Evolutionary conservation across 306 rosid genomes (phyloP), one percentile per base, ranked within the genome.

Genomic region (Datisca glomerata): DNA sequence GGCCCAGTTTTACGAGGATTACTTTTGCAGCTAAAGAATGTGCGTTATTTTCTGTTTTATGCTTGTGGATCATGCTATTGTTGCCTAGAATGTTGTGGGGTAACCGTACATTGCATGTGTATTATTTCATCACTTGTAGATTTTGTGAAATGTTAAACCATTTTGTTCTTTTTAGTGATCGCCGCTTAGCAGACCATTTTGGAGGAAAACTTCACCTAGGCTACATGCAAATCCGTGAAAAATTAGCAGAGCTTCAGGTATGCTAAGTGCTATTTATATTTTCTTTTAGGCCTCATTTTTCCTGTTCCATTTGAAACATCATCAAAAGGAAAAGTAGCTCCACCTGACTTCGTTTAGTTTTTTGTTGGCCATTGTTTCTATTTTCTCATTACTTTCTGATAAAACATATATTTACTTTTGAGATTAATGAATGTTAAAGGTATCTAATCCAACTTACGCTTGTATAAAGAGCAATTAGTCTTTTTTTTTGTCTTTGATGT

Each of bases 11-110:
- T 91, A 78, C 96, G 96, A 66, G 96, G 99, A 91, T 85, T 80
- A 85, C 96, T 91, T 80, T 78, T 91, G 92, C 99, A 64, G 96
- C 99, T 91, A 85, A 75, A 80, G 92, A 91, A 85, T 85, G 96
- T 85, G 99, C 94, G 99, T 91, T 83, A 80, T 75, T 75, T n/a
- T 77, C 70, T 85, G 71, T 84, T 80, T 72, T 68, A 61, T 78
- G 78, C 79, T 80, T 77, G 81, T 66, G 74, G 92, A 83, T 80
- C 77, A 61, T 75, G 92, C 81, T 74, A 63, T 75, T 81, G 57
- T 65, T 73, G 66, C 71, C 78, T 70, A 63, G 72, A 69, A 61
- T 43, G 55, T 67, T 61, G 33, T 71, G 73, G 66, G 80, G 63
- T 8, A 17, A 31, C 45, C 17, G 12, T 51, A 17, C 45, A 47